Evolutionary conservation across 306 rosid species (phyloP).

Genomic region (Quercus bicolor): DNA sequence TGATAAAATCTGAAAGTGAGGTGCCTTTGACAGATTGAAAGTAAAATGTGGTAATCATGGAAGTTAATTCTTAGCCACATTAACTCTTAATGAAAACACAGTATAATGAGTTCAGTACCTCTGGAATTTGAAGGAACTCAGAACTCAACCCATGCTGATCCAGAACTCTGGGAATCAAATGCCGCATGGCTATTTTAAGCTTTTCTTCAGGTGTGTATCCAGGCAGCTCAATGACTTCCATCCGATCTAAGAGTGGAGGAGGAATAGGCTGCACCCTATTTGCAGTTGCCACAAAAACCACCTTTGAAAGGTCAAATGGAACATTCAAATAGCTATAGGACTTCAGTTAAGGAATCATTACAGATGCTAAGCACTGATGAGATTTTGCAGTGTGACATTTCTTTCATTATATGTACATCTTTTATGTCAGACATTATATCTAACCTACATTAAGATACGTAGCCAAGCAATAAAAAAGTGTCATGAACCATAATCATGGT

Average conservation of each 20-base stretch:
- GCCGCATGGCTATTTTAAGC: constrained; percentile 83
- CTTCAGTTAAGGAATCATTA: constrained; percentile 55
- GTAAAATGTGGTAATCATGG: background rate
- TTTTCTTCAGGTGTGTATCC: constrained; percentile 97
- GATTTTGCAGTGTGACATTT: background rate
- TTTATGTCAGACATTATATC: background rate
- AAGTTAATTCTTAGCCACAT: background rate
- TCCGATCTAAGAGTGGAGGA: constrained; percentile 91
- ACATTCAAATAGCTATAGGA: constrained; percentile 86
- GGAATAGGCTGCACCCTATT: constrained; percentile 91
- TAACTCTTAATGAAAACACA: background rate
- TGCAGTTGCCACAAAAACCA: constrained; percentile 93
- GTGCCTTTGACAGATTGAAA: background rate
- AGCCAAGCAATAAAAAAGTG: background rate
- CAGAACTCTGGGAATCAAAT: constrained; percentile 93
- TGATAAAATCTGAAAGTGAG: background rate
- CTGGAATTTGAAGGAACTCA: constrained; percentile 88
- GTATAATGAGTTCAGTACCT: constrained; percentile 46
- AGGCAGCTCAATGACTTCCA: constrained; percentile 99
- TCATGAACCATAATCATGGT: background rate
- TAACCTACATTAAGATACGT: background rate
- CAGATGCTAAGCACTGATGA: background rate
- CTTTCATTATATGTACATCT: background rate
- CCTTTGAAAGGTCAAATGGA: constrained; percentile 94
- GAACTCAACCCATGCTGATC: constrained; percentile 89